Evolutionary conservation across 345 rosid species (phyloP).

Genomic region (Moricandia arvensis): DNA sequence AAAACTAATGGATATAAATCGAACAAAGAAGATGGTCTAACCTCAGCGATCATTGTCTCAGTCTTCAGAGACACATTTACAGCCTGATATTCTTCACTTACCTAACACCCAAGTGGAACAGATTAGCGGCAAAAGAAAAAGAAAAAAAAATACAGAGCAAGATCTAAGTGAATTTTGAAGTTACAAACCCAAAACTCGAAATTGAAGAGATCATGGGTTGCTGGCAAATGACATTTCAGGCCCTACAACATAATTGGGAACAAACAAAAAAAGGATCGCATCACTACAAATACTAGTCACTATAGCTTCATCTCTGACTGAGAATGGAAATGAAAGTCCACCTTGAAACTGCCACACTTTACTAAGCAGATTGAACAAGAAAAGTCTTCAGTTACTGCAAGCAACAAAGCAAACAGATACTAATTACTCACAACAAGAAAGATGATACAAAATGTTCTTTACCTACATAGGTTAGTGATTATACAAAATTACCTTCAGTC

Average conservation of each 20-base stretch:
- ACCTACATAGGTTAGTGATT: not conserved
- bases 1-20: slow-evolving; percentile 1
- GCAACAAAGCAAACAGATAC: slow-evolving; percentile 24
- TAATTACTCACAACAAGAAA: slow-evolving; percentile 6
- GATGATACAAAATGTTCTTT: not conserved
- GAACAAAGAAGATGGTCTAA: slow-evolving; percentile 38
- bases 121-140: slow-evolving; percentile 21
- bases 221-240: slow-evolving; percentile 73
- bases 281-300: slow-evolving; percentile 18
- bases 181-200: slow-evolving; percentile 99
- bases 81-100: slow-evolving; percentile 87
- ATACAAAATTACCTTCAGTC: slow-evolving; percentile 73
- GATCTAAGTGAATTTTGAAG: slow-evolving; percentile 47
- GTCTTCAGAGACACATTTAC: slow-evolving; percentile 83
- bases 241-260: slow-evolving; percentile 52
- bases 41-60: slow-evolving; percentile 81
- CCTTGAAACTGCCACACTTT: slow-evolving; percentile 96
- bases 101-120: slow-evolving; percentile 46
- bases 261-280: slow-evolving; percentile 11
- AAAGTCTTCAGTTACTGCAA: slow-evolving; percentile 98
- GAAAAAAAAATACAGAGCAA: slow-evolving; percentile 19
- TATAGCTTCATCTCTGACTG: slow-evolving; percentile 27
- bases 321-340: slow-evolving; percentile 29
- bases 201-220: slow-evolving; percentile 88
- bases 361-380: slow-evolving; percentile 97